Base-by-base conservation (phyloP, 345 rosid genomes). In the Alliaria petiolata region DNA sequence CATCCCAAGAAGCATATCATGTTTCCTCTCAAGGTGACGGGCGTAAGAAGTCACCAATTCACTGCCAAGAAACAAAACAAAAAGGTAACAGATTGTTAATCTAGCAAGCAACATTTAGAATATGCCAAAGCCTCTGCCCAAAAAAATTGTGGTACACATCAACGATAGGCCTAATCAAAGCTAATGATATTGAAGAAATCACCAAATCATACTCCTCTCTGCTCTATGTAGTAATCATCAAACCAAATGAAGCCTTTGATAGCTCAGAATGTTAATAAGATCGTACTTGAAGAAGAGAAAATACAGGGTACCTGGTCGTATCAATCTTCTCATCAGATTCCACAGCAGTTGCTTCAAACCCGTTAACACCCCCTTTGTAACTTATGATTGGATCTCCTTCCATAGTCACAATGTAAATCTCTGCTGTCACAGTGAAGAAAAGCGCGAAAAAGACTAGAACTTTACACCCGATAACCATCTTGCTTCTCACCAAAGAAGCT, bases 321-420 rank as follows among this genome's bases (percentile, higher is more conserved):
- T 91, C 97, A 52, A 91, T 85, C 82, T 85, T 87, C 77, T 89
- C 98, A 75, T 87, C 93, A 13, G 96, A 84, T 46, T 91, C 93
- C 22, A 89, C 83, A 5, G 96, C 96, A 25, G 97, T 91, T 44
- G 99, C 93, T 83, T 85, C 91, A 75, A 95, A 88, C 1, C 98
- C 99, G 65, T 89, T 85, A 26, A 82, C 83, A 26, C 97, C 98
- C 36, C 99, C 99, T 71, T 44, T 83, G 65, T 95, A 95, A 79
- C 93, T 89, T 30, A 90, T 75, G 46, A 89, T 80, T 54, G 99
- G 98, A 78, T 95, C 99, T 75, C 92, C 99, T 65, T 91, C 97
- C 80, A 95, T 70, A 6, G 85, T 89, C 54, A 87, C 96, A 14
- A 95, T 83, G 83, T 91, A 95, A 81, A 89, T 76, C 81, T 95